Conservation (phyloP, 2,329 filamentous ascomycete species). For the Claviceps humidiphila region DNA sequence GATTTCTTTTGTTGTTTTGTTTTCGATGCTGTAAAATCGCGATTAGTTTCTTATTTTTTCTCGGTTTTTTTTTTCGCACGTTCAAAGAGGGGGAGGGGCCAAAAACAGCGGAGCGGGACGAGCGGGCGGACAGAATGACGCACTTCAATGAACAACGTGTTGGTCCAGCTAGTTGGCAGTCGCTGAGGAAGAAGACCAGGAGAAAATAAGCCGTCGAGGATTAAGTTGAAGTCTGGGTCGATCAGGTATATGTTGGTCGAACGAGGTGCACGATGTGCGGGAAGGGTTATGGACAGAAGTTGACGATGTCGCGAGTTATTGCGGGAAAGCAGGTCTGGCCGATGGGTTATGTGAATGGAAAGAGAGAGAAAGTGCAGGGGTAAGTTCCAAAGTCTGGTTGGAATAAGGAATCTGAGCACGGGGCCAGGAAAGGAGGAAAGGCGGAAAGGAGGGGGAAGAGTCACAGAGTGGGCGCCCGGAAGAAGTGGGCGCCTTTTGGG, state of each 20-base stretch:
- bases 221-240: conserved; percentile 1
- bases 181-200: conserved; percentile 6
- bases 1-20: conserved; percentile 17
- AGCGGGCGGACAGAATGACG: conserved; percentile 11
- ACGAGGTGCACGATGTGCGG: conserved; percentile 2
- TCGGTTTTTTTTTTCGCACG: not conserved
- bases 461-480: not conserved
- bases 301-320: not conserved
- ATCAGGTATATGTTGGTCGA: not conserved
- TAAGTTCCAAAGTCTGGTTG: not conserved
- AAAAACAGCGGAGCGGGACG: conserved; percentile 3
- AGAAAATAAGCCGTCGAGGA: conserved; percentile 1
- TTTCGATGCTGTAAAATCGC: conserved; percentile 9
- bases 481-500: not conserved
- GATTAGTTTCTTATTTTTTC: conserved; percentile 12
- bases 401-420: conserved; percentile 2
- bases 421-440: not conserved
- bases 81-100: conserved; percentile 1
- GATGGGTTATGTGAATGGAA: conserved; percentile 6
- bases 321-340: conserved; percentile 1
- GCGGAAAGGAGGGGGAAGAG: not conserved
- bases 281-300: not conserved
- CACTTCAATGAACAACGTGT: conserved; percentile 13
- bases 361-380: conserved; percentile 5
- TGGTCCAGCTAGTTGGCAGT: conserved; percentile 2